Base-by-base conservation (phyloP, 768 basidiomycete species). In the Kwoniella sp. region DNA sequence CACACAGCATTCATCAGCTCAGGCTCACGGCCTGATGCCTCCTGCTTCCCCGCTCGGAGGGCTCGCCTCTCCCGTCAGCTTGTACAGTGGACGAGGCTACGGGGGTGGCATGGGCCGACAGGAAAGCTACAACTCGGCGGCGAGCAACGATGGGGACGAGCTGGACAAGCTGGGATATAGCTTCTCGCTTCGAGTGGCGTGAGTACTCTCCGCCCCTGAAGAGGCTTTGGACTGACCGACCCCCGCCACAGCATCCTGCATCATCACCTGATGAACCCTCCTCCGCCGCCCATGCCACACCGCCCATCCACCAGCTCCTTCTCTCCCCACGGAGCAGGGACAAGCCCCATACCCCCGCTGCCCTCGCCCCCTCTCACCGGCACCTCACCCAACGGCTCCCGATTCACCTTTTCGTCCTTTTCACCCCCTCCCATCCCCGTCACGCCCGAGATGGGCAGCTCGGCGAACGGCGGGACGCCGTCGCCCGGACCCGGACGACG, bases 111-210 rank as follows among this genome's bases (percentile, higher is more conserved):
- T 29, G 15, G 34, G 42, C 17, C 38, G 52, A 29, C 44, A 45
- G 32, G 39, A 32, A 7, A 54, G 52, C 12, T 39, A 36, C 19
- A 46, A 29, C 32, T 27, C 17, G n/a, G 17, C 27, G 3, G 23
- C 26, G 25, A 31, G 42, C n/a, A n/a, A 25, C 20, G 32, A 5
- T 29, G 22, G 46, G 22, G 3, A 67, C 22, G 65, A 67, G 27
- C 31, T 67, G 26, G 71, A 73, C 37, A 43, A 53, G 31, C 32
- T 61, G 43, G 63, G 63, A 1, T 73, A 73, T 40, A 52, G 49
- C 33, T 73, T 62, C 43, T 66, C 71, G 19, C 48, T 73, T 23
- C 46, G 67, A 23, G 68, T 71, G 9, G 70, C 69, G 70, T 73
- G 42, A 64, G 38, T 59, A 9, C 22, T 42, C 11, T 23, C 40